phyloP scores from a whole-genome alignment of 352 stramenopile genomes.

The Pythium graminicola region DNA sequence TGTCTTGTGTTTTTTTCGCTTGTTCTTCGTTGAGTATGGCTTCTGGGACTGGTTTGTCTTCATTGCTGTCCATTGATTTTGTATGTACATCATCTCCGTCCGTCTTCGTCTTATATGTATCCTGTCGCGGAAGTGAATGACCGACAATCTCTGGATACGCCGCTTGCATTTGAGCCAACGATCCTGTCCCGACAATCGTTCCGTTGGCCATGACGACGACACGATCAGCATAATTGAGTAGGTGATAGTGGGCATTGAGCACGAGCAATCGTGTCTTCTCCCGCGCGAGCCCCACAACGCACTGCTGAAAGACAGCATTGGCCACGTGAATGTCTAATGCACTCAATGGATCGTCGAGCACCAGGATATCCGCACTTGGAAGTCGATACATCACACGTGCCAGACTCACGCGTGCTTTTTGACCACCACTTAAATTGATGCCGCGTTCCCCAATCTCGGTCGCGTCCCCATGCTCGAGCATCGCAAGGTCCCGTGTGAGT shows the following conservation, averaged over 20 bases:
- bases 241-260: slow-evolving; percentile 57
- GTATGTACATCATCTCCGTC: too few relatives aligned
- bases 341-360: slow-evolving; percentile 35
- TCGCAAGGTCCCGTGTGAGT: slow-evolving; percentile 51
- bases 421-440: slow-evolving; percentile 32
- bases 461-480: slow-evolving; percentile 59
- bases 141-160: slow-evolving; percentile 23
- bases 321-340: slow-evolving; percentile 32
- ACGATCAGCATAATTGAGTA: slow-evolving; percentile 14
- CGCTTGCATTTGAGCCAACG: slow-evolving; percentile 9
- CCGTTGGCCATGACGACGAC: slow-evolving; percentile 43
- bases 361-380: slow-evolving; percentile 22
- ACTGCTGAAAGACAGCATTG: slow-evolving; percentile 25
- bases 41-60: background rate
- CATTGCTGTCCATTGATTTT: too few relatives aligned
- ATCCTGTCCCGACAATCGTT: slow-evolving; percentile 33
- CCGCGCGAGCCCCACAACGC: slow-evolving; percentile 27
- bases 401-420: slow-evolving; percentile 26
- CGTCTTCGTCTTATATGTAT: background rate
- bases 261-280: slow-evolving; percentile 50
- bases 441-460: slow-evolving; percentile 55
- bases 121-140: background rate
- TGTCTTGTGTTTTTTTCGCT: background rate
- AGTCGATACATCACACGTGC: slow-evolving; percentile 26
- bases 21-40: too few relatives aligned